These are phyloP conservation scores for Lactarius evosmus DNA, from an alignment of 768 basidiomycete genomes.

Conservation along the genomic window DNA sequence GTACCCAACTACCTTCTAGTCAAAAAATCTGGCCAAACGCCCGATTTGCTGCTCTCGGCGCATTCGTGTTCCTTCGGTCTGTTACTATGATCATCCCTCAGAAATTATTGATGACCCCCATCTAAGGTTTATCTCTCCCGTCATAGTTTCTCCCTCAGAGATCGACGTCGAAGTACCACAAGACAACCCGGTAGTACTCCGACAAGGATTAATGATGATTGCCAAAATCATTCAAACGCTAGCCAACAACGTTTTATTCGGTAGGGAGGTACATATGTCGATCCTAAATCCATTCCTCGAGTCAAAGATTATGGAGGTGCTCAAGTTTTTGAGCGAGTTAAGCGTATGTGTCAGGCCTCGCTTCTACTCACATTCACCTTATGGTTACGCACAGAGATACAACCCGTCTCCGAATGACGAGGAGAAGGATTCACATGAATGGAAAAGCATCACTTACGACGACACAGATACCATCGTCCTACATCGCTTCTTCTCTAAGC, in stretches of 20 bases:
- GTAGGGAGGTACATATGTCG: slow-evolving; percentile 86
- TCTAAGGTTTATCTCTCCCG: slow-evolving; percentile 85
- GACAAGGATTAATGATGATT: slow-evolving; percentile 79
- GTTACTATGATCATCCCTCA: slow-evolving; percentile 18
- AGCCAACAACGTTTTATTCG: slow-evolving; percentile 92
- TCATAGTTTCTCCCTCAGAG: slow-evolving; percentile 79
- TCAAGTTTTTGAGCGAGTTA: slow-evolving; percentile 72
- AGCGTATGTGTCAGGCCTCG: slow-evolving; percentile 45
- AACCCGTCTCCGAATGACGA: slow-evolving; percentile 41
- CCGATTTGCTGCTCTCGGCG: slow-evolving; percentile 79
- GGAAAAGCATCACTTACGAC: slow-evolving; percentile 73
- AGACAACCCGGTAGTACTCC: slow-evolving; percentile 53
- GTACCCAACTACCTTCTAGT: slow-evolving; percentile 38
- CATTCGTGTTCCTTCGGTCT: slow-evolving; percentile 87
- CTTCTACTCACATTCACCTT: neutral
- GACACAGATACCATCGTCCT: slow-evolving; percentile 81
- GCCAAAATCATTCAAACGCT: slow-evolving; percentile 92
- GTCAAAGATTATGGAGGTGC: slow-evolving; percentile 67
- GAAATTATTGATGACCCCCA: slow-evolving; percentile 1
- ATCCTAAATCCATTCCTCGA: slow-evolving; percentile 72
- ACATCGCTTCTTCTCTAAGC: slow-evolving; percentile 80
- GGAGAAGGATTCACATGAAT: slow-evolving; percentile 60
- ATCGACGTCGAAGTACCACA: slow-evolving; percentile 79
- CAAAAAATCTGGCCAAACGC: slow-evolving; percentile 71
- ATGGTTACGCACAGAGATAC: slow-evolving; percentile 41